phyloP scores from a whole-genome alignment of 345 rosid species.

The Syzygium aromaticum region DNA sequence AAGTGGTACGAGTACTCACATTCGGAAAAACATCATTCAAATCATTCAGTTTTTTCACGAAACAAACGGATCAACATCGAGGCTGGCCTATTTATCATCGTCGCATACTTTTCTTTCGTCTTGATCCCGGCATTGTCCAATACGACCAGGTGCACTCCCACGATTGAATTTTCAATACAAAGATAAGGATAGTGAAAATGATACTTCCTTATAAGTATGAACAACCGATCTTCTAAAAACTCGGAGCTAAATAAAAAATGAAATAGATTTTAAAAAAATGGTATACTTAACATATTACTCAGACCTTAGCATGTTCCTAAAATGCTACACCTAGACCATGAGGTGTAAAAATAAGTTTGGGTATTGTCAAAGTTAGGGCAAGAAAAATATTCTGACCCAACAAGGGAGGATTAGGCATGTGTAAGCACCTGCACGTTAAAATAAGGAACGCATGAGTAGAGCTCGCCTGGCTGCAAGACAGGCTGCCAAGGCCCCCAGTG shows the following conservation, averaged over 20 bases:
- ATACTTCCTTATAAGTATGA: not conserved
- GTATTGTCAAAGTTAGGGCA: no score
- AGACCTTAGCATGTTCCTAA: no score
- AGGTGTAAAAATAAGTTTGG: no score
- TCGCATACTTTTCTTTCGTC: not conserved
- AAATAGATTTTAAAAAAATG: not conserved
- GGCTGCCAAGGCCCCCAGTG: no score
- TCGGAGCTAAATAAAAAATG: not conserved
- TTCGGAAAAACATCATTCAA: accelerated
- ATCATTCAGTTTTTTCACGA: accelerated
- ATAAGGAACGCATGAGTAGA: no score
- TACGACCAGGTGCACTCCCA: not conserved
- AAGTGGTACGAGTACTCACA: no score
- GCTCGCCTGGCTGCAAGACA: no score
- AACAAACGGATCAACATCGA: not conserved
- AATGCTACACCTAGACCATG: no score
- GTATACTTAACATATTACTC: not conserved
- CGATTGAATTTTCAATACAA: not conserved
- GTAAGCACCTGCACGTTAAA: no score
- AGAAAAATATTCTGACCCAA: no score
- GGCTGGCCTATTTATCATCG: accelerated
- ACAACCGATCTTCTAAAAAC: not conserved
- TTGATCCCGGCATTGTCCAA: not conserved
- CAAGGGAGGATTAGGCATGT: no score
- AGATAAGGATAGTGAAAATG: not conserved